Conservation (phyloP, 164 flowering plant species). For the Dillenia suffruticosa region DNA sequence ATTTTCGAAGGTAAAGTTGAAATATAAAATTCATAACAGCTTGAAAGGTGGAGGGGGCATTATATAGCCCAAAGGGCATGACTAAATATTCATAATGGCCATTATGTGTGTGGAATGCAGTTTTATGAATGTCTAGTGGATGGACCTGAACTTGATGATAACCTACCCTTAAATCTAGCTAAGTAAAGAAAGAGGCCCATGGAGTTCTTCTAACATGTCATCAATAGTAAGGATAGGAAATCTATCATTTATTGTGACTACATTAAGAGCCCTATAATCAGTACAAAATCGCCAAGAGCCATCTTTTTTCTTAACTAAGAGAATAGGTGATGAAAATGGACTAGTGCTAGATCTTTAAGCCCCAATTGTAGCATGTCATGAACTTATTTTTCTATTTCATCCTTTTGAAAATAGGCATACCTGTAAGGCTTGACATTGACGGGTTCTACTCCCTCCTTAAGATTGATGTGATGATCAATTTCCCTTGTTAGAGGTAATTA, state of each 20-base stretch:
- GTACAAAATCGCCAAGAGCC: no score
- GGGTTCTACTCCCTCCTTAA: neutral
- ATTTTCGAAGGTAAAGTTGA: neutral
- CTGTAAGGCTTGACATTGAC: slow-evolving; percentile 12
- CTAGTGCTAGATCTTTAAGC: neutral
- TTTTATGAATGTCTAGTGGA: neutral
- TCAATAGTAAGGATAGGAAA: no score
- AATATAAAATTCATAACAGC: slow-evolving; percentile 2
- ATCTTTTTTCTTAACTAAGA: no score
- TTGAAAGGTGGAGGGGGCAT: no score
- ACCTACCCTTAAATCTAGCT: neutral
- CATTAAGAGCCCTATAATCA: no score
- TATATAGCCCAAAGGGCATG: neutral
- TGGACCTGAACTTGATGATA: neutral
- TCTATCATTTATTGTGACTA: no score
- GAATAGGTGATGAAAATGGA: neutral
- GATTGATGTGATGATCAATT: slow-evolving; percentile 5
- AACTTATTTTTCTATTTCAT: slow-evolving; percentile 5
- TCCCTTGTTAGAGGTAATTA: neutral
- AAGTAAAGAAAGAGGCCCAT: slow-evolving; percentile 4
- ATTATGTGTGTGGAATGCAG: neutral
- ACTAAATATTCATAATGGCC: slow-evolving; percentile 12
- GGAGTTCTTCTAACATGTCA: neutral
- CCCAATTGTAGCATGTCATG: neutral
- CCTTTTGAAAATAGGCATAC: slow-evolving; percentile 12